Evolutionary conservation across 2,329 filamentous ascomycete genomes (phyloP).

Genomic region (Scytalidium lignicola): DNA sequence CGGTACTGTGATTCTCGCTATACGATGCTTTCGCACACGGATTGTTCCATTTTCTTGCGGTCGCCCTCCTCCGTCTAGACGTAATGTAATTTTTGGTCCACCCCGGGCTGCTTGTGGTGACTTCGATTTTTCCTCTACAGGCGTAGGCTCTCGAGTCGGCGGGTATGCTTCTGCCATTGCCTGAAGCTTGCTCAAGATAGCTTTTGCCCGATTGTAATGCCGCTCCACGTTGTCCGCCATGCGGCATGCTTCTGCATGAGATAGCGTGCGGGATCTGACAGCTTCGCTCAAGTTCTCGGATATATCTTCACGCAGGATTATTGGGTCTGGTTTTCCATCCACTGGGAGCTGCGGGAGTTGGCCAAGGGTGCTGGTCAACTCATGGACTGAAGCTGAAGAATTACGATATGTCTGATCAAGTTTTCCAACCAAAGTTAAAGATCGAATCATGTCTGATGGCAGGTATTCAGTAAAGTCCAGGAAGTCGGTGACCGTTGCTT

Average conservation of each 20-base stretch:
- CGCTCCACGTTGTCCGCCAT: constrained; percentile 60
- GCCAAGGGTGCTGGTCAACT: constrained; percentile 53
- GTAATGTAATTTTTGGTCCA: constrained; percentile 39
- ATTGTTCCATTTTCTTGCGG: constrained; percentile 23
- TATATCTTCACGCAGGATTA: constrained; percentile 53
- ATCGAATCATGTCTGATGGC: constrained; percentile 61
- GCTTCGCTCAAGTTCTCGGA: constrained; percentile 52
- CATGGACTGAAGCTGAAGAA: constrained; percentile 49
- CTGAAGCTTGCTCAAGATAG: constrained; percentile 53
- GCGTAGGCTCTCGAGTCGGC: constrained; percentile 42
- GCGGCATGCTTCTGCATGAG: constrained; percentile 57
- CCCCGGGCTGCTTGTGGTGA: constrained; percentile 48
- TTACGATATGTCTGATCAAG: constrained; percentile 56
- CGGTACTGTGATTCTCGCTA: constrained; percentile 58
- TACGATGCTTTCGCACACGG: constrained; percentile 25
- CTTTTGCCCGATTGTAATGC: constrained; percentile 56
- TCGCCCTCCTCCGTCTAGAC: constrained; percentile 39
- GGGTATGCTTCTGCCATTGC: constrained; percentile 58
- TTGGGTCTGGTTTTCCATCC: constrained; percentile 42
- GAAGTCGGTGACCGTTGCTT: constrained; percentile 66
- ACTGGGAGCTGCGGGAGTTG: constrained; percentile 44
- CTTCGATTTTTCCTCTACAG: constrained; percentile 37
- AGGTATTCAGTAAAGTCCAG: constrained; percentile 61
- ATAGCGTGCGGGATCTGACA: constrained; percentile 50
- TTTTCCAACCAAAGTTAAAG: constrained; percentile 59